Percentiles rank a stretch among this genome's conserved stretches.
phyloP scores from a whole-genome alignment of 139 green algal species.

The Bryopsis sp. region DNA sequence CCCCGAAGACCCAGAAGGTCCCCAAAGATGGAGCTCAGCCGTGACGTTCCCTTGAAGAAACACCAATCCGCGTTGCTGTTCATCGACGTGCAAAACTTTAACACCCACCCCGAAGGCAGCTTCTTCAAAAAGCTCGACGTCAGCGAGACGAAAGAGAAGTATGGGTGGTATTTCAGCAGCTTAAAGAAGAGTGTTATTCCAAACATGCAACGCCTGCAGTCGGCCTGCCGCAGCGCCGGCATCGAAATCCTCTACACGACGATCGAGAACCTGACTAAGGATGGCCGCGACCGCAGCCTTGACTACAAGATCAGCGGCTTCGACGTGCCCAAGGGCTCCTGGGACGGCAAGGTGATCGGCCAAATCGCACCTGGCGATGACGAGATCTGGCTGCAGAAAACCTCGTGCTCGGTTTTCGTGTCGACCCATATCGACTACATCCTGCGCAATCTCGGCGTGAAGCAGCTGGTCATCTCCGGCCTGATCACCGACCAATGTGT shows the following conservation, averaged over 20 bases:
- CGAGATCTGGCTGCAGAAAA: constrained; percentile 66
- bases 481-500: constrained; percentile 69
- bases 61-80: constrained; percentile 30
- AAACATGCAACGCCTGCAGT: not conserved
- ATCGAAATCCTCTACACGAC: constrained; percentile 59
- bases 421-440: constrained; percentile 50
- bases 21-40: no score
- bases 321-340: constrained; percentile 52
- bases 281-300: constrained; percentile 48
- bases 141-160: not conserved
- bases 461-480: constrained; percentile 46
- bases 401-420: constrained; percentile 44
- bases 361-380: constrained; percentile 33
- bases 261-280: constrained; percentile 46
- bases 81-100: constrained; percentile 58
- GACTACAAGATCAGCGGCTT: constrained; percentile 73
- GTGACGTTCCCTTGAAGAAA: no score
- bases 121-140: constrained; percentile 27
- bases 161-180: not conserved
- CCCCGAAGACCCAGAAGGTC: no score
- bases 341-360: constrained; percentile 48
- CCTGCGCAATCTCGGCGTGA: constrained; percentile 34
- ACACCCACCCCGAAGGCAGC: constrained; percentile 37
- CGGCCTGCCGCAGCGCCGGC: constrained; percentile 15
- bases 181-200: not conserved